Percentiles rank a stretch among this genome's conserved stretches.
phyloP scores from a whole-genome alignment of 2,329 filamentous ascomycete genomes.

The Aspergillus japonicus region DNA sequence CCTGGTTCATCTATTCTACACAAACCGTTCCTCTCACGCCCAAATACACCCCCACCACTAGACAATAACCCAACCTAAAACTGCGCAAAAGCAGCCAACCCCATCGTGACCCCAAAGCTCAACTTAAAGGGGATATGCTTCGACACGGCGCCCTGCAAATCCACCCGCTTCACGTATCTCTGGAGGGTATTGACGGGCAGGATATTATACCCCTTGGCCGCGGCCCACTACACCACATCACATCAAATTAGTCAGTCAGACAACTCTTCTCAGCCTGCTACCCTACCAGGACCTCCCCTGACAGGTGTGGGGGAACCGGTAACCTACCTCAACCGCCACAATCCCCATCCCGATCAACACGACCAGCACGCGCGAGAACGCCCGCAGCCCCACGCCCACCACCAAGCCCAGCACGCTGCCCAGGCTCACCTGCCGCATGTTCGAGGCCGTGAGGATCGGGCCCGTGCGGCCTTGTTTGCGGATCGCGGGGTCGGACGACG shows the following conservation, averaged over 20 bases:
- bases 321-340: slow-evolving; percentile 43
- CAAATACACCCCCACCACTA: not conserved
- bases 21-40: not conserved
- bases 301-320: not conserved
- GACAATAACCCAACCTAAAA: slow-evolving; percentile 25
- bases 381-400: slow-evolving; percentile 43
- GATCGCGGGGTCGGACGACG: slow-evolving; percentile 21
- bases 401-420: slow-evolving; percentile 47
- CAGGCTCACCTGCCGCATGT: slow-evolving; percentile 46
- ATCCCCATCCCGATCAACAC: slow-evolving; percentile 46
- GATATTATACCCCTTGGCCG: slow-evolving; percentile 48
- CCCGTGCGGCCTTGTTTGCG: slow-evolving; percentile 29
- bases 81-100: slow-evolving; percentile 47
- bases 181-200: slow-evolving; percentile 43
- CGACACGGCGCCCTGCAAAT: slow-evolving; percentile 39
- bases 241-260: not conserved
- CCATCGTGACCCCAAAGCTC: slow-evolving; percentile 47
- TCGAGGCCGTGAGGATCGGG: slow-evolving; percentile 33
- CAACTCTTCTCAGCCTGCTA: no score
- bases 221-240: slow-evolving; percentile 38
- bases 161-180: slow-evolving; percentile 41
- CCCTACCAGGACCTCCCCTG: no score
- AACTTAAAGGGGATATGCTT: slow-evolving; percentile 47
- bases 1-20: not conserved
- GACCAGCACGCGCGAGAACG: slow-evolving; percentile 46